Evolutionary conservation across 164 flowering plant species (phyloP), one percentile per base, ranked within the genome.

Genomic region (Akebia trifoliata): DNA sequence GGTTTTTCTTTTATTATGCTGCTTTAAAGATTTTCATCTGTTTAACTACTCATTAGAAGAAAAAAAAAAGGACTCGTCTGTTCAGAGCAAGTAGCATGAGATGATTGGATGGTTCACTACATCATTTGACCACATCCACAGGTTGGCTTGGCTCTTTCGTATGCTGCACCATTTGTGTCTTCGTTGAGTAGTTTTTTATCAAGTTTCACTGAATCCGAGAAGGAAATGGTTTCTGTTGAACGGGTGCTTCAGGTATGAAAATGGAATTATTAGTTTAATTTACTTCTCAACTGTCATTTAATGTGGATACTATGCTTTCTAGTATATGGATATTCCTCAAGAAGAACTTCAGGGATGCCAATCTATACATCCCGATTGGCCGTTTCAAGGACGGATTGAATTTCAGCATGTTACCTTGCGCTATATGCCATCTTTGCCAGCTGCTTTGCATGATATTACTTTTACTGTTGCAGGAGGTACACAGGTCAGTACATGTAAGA

Each of bases 121-220:
- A 39, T 20, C 47, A 24, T 64, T 48, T 40, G 21, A 53, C 38
- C 56, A 24, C 77, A 93, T 52, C 38, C 56, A 24, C 77, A 93
- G 98, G 97, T 93, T 6, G 99, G 99, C 31, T 70, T 93, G 76
- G 96, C 97, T 25, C 96, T 93, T 56, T 90, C 99, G 9, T 93
- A 93, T 80, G 94, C 97, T 31, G 81, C 96, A 42, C 99, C 99
- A 44, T 61, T 79, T 65, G 99, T 93, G 30, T 78, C 96, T 42
- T 70, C 84, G 68, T 59, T 93, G 63, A 89, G 99, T 53, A 84
- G 80, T 65, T 87, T 87, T 56, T 74, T 93, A 52, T 69, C 99
- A 50, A 90, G 99, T 69, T 90, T 87, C 64, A 84, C 97, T 28
- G 99, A 93, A 70, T 90, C 97, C 11, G 99, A 93, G 66, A 93